Evolutionary conservation across 352 stramenopile genomes (phyloP).

Genomic region (Globisporangium spinosum): DNA sequence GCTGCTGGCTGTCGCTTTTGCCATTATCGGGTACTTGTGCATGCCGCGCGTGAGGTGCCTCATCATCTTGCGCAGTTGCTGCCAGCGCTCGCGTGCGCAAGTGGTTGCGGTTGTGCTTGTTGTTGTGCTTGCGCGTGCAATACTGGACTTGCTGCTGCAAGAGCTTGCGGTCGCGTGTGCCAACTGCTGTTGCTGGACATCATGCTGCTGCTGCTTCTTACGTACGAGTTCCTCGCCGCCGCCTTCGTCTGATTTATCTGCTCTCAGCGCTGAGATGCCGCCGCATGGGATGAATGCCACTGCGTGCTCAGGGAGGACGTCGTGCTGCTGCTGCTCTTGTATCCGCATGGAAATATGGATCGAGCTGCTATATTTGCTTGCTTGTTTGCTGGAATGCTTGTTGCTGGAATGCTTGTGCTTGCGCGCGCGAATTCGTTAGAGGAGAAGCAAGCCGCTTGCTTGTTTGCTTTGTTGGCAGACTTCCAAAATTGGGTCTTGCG

Average conservation of each 20-base stretch:
- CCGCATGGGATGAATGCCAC: not conserved
- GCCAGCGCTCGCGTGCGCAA: constrained; percentile 21
- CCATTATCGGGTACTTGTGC: constrained; percentile 19
- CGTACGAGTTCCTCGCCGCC: not conserved
- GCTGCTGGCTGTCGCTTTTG: not conserved
- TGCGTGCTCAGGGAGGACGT: not conserved
- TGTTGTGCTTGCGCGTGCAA: not conserved
- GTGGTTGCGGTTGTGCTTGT: not conserved
- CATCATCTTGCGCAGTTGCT: constrained; percentile 30
- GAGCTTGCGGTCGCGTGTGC: too few relatives aligned
- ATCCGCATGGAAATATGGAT: constrained; percentile 3
- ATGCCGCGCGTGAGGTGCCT: constrained; percentile 30
- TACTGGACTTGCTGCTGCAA: not conserved
- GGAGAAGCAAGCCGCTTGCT: too few relatives aligned
- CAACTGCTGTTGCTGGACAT: not conserved
- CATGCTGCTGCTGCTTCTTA: not conserved
- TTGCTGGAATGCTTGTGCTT: not conserved
- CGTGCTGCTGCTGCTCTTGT: constrained; percentile 1
- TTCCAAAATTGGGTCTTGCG: not conserved
- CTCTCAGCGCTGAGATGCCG: not conserved
- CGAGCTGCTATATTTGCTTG: not conserved
- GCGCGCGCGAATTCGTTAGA: too few relatives aligned
- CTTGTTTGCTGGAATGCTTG: not conserved
- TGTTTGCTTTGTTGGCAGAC: too few relatives aligned
- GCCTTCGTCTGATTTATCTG: not conserved